phyloP scores from a whole-genome alignment of 192 early-diverging fungal species.

The Mortierella hygrophila region DNA sequence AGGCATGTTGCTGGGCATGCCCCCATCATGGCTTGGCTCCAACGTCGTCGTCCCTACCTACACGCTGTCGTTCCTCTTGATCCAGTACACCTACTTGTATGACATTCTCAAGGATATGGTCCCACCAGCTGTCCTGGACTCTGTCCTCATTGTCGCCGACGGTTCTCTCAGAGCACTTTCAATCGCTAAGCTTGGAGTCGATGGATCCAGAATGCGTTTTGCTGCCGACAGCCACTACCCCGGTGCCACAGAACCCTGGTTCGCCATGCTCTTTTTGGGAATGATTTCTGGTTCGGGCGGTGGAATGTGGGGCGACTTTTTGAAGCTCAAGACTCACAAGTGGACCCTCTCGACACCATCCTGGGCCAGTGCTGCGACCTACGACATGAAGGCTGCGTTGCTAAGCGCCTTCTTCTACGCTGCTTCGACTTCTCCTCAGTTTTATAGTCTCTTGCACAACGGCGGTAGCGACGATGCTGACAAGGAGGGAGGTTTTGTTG shows the following conservation, averaged over 20 bases:
- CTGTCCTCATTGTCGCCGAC: slow-evolving; percentile 36
- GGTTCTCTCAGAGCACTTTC: slow-evolving; percentile 43
- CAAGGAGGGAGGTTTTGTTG: not conserved
- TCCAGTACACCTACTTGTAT: slow-evolving; percentile 45
- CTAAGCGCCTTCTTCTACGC: slow-evolving; percentile 49
- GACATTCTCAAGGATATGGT: slow-evolving; percentile 32
- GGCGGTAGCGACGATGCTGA: not conserved
- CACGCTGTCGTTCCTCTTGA: slow-evolving; percentile 36
- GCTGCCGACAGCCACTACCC: slow-evolving; percentile 38
- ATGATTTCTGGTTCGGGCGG: slow-evolving; percentile 49
- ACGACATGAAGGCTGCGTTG: slow-evolving; percentile 50
- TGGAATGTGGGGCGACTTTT: slow-evolving; percentile 46
- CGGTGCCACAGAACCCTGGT: slow-evolving; percentile 40
- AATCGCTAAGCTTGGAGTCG: slow-evolving; percentile 44
- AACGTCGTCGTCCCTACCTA: slow-evolving; percentile 52
- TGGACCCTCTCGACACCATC: slow-evolving; percentile 35
- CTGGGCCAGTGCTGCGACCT: slow-evolving; percentile 25
- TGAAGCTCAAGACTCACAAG: slow-evolving; percentile 39
- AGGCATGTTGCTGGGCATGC: slow-evolving; percentile 55
- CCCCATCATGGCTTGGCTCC: slow-evolving; percentile 56
- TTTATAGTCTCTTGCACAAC: slow-evolving; percentile 15
- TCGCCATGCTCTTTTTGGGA: slow-evolving; percentile 46
- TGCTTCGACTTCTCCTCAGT: slow-evolving; percentile 45
- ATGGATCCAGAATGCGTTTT: slow-evolving; percentile 54
- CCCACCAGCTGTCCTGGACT: slow-evolving; percentile 34